Base-by-base conservation (phyloP, 2,329 filamentous ascomycete species). In the Fusarium sp. region DNA sequence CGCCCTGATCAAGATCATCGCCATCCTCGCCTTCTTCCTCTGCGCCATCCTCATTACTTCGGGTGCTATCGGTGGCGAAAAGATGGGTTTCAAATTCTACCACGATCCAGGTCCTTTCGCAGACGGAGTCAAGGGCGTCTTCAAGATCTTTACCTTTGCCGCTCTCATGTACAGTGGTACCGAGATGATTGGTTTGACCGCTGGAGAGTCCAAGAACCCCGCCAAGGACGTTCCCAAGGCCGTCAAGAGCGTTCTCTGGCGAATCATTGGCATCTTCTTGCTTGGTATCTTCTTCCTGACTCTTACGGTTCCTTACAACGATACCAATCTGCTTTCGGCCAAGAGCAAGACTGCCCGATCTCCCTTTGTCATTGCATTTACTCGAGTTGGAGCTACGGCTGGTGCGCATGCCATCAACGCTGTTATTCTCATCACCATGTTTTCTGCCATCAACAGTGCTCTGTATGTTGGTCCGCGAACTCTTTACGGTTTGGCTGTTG, bases 51-150 rank as follows among this genome's bases (percentile, higher is more conserved):
- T 77, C 9, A 74, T 69, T 59, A 76, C 67, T 29, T 69, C 67
- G 4, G 76, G 76, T 10, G 72, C 65, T 7, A 76, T 76, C 20
- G 67, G 73, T 11, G 74, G 72, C 16, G 68, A 77, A n/a, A 70
- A 67, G 9, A 69, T 77, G 20, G 76, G 76, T 9, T 70, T 64
- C 59, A 64, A 70, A n/a, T 70, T 67, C 13, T 67, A 67, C 45
- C 18, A 54, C 10, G n/a, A 70, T 35, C 59, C 59, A 0, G 64
- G 64, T 11, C 38, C 54, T 5, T 59, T 59, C 20, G 35, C 56
- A 16, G 56, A 20, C 13, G 56, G 56, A 0, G 35, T 40, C 7
- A 59, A 59, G 16, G 56, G 56, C 4, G 56, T 59, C 2, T 59
- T 59, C 18, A 40, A 59, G 35, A 29, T 59, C 6, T 59, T 59